Percentiles rank a stretch among this genome's conserved stretches.
Evolutionary conservation across 2,329 filamentous ascomycete genomes (phyloP).

Genomic region (Beauveria brongniartii): DNA sequence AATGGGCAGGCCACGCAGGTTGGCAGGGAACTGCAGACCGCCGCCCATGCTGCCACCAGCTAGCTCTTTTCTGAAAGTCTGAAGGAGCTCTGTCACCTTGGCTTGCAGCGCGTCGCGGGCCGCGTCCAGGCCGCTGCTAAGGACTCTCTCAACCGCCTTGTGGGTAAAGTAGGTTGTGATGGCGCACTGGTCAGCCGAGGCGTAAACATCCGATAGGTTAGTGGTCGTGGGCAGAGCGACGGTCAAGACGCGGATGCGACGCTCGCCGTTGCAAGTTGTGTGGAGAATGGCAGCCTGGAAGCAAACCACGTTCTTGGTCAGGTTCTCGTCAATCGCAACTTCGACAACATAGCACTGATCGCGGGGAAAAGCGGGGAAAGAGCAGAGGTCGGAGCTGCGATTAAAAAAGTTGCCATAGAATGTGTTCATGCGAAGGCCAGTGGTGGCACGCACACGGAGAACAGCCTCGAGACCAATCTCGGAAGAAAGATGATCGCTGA

Average conservation of each 20-base stretch:
- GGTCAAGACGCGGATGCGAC: slow-evolving; percentile 89
- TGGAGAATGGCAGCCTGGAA: slow-evolving; percentile 92
- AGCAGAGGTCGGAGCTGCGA: slow-evolving; percentile 91
- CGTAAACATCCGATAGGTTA: slow-evolving; percentile 83
- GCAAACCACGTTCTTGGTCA: slow-evolving; percentile 86
- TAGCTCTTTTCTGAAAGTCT: slow-evolving; percentile 95
- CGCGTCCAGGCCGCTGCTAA: slow-evolving; percentile 80
- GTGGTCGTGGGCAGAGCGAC: slow-evolving; percentile 88
- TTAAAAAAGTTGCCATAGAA: slow-evolving; percentile 99
- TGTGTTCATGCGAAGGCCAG: slow-evolving; percentile 88
- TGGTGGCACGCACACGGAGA: slow-evolving; percentile 88
- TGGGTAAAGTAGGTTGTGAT: slow-evolving; percentile 93
- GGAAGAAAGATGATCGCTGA: slow-evolving; percentile 91
- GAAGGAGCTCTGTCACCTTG: slow-evolving; percentile 85
- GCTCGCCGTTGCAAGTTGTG: slow-evolving; percentile 95
- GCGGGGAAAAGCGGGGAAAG: slow-evolving; percentile 94
- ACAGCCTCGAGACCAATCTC: slow-evolving; percentile 96
- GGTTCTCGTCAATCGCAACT: slow-evolving; percentile 91
- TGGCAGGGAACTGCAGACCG: slow-evolving; percentile 88
- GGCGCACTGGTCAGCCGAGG: slow-evolving; percentile 88
- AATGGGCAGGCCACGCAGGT: slow-evolving; percentile 78
- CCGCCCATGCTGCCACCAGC: slow-evolving; percentile 93
- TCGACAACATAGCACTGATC: slow-evolving; percentile 98
- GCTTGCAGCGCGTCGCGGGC: slow-evolving; percentile 84
- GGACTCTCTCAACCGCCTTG: slow-evolving; percentile 87